Base-by-base conservation (phyloP, 495 filamentous ascomycete species). In the Penicillium odoratum region DNA sequence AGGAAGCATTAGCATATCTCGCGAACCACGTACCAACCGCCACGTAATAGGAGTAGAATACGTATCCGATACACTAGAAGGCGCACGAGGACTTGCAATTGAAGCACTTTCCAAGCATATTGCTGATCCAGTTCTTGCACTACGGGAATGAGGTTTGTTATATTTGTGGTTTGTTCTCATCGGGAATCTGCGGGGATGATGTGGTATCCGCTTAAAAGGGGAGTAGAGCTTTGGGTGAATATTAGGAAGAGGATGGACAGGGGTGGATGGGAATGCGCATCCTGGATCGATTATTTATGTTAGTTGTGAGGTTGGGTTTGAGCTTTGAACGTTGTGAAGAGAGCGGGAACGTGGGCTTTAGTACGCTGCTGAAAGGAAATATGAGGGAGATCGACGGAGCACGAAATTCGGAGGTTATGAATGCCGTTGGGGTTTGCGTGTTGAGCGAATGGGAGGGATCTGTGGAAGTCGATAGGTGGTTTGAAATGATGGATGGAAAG, bases 1-100 rank as follows among this genome's bases (percentile, higher is more conserved):
- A 3, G 83, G 83, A 13, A 79, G 74, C 49, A 86, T 87, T 51
- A 86, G 77, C 1, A 64, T 76, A 13, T 82, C 64, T 87, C 6
- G 83, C 82, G 7, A 60, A 58, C 0, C 68, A 69, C 16, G 78
- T 80, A 0, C 76, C 80, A 3, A 8, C 71, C 13, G 83, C 34
- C 65, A 71, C 46, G 76, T 84, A 5, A 76, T 66, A 0, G 80
- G 80, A 8, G 49, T 82, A 7, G 81, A 83, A 52, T 71, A 71
- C 58, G 62, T 68, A 9, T 66, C 13, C 68, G 13, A 74, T 7
- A 78, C 80, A 1, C 66, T 83, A 10, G 64, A 72, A 6, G 51
- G 65, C 10, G 81, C 80, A 7, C 74, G 72, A 11, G 57, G 56
- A 16, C 65, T 73, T 43, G 77, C 76, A 4, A 50, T 61, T 3